Conservation (phyloP, 352 stramenopile species). For the Pythium coloratum region DNA sequence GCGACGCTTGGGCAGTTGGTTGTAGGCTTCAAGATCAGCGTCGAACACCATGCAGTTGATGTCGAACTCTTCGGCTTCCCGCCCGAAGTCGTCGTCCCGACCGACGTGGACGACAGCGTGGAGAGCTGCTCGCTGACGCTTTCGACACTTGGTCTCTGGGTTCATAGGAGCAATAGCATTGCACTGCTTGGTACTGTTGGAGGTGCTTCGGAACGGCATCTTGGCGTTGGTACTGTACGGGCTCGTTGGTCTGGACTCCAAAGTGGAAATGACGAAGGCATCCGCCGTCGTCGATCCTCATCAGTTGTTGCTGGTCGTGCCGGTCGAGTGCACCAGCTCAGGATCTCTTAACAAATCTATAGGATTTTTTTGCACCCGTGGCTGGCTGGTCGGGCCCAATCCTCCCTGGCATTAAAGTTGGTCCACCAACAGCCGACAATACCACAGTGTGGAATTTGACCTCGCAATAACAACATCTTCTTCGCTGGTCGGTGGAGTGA, state of each 20-base stretch:
- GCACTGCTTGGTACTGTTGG: not conserved
- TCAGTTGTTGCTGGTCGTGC: conserved; percentile 7
- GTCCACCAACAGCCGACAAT: not conserved
- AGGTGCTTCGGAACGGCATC: conserved; percentile 11
- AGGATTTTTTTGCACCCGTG: conserved; percentile 2
- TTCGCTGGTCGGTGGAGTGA: conserved; percentile 1
- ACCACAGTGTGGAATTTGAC: not conserved
- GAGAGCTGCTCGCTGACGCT: conserved; percentile 15
- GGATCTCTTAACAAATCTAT: conserved; percentile 27
- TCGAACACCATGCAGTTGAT: conserved; percentile 8
- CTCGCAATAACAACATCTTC: conserved; percentile 20
- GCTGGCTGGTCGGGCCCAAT: conserved; percentile 28
- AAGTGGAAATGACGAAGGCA: conserved; percentile 32
- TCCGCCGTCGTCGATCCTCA: conserved; percentile 1
- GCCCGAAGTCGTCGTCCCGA: conserved; percentile 1
- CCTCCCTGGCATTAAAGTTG: not conserved
- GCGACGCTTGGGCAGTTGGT: conserved; percentile 32
- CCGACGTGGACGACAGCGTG: not conserved
- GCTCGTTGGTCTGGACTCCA: conserved; percentile 4
- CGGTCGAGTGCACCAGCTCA: conserved; percentile 28
- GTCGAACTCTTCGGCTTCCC: conserved; percentile 5
- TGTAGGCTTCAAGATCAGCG: not conserved
- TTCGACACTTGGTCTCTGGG: conserved; percentile 26
- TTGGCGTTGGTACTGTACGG: not conserved
- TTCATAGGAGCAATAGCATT: conserved; percentile 18